Base-by-base conservation (phyloP, 108 stramenopile genomes). In the Pseudonitzschia multiseries region DNA sequence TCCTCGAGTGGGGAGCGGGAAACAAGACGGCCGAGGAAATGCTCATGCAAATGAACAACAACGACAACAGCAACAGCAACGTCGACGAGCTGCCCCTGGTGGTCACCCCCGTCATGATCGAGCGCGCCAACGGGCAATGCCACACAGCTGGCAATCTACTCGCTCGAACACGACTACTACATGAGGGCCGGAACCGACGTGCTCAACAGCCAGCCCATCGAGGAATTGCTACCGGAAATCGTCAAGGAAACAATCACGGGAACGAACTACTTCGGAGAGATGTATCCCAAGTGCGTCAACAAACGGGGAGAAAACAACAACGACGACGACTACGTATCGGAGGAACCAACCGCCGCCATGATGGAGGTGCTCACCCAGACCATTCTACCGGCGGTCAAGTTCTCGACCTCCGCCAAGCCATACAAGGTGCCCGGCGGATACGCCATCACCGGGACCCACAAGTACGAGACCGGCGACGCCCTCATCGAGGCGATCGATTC, bases 221-320 rank as follows among this genome's bases (percentile, higher is more conserved):
- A 76, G 76, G 69, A 78, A 46, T 54, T 69, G 72, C 36, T 48
- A 63, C 22, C 27, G 26, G 74, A 69, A 9, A 24, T 60, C 24
- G 24, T 75, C n/a, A 26, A 46, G 68, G 29, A 36, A 26, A 27
- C 42, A 12, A 27, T 75, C 43, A 24, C 13, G 15, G 48, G 27
- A 12, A 22, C 4, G 13, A 18, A 18, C 0, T 40, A 51, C 24
- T 66, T 67, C 63, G 60, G 43, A 0, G 44, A 33, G 18, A 70
- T 89, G 20, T 93, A 86, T 65, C 93, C 93, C 13, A 75, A 85
- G 64, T 91, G 90, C 20, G 87, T 80, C 9, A 76, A 87, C 1
- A 89, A 87, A 44, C 86, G 88, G 71, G 84, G 77, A 33, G 54
- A 87, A 42, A 62, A 62, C 36, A 41, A 62, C 36, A 41, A 33